phyloP scores from a whole-genome alignment of 768 basidiomycete species.

The Collybiopsis confluens region DNA sequence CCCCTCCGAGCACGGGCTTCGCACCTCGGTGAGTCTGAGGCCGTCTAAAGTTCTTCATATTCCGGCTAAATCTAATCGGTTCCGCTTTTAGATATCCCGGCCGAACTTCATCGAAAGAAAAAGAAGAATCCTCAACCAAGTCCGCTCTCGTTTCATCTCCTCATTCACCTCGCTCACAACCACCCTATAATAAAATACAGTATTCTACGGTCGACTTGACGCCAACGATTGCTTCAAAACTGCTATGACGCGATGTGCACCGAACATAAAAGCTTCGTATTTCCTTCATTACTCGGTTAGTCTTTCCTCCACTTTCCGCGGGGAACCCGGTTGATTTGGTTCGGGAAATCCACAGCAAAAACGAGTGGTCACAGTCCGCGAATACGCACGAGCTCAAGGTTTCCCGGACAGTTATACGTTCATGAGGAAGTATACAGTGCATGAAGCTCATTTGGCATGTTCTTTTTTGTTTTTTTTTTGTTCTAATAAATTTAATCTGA shows the following conservation, averaged over 20 bases:
- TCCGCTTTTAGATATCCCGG: slow-evolving; percentile 44
- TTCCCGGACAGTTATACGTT: slow-evolving; percentile 70
- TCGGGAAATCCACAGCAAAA: slow-evolving; percentile 67
- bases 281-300: slow-evolving; percentile 39
- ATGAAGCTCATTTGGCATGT: slow-evolving; percentile 36
- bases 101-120: slow-evolving; percentile 27
- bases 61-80: no score
- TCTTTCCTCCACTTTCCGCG: no score
- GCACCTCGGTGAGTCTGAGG: slow-evolving; percentile 40
- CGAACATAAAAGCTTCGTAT: slow-evolving; percentile 44
- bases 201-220: slow-evolving; percentile 54
- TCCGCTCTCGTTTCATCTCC: not conserved
- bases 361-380: slow-evolving; percentile 61
- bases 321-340: no score
- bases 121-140: slow-evolving; percentile 6
- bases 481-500: slow-evolving; percentile 1
- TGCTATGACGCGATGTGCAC: slow-evolving; percentile 52
- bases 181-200: slow-evolving; percentile 22
- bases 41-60: no score
- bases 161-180: no score
- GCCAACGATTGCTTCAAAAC: slow-evolving; percentile 54
- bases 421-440: slow-evolving; percentile 8
- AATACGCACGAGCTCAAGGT: slow-evolving; percentile 72
- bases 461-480: not conserved
- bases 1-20: slow-evolving; percentile 48